A percentile compares a stretch with the other conserved stretches of the same genome.
These are phyloP conservation scores for Allium fistulosum DNA, from an alignment of 106 monocot species.

Conservation along the genomic window DNA sequence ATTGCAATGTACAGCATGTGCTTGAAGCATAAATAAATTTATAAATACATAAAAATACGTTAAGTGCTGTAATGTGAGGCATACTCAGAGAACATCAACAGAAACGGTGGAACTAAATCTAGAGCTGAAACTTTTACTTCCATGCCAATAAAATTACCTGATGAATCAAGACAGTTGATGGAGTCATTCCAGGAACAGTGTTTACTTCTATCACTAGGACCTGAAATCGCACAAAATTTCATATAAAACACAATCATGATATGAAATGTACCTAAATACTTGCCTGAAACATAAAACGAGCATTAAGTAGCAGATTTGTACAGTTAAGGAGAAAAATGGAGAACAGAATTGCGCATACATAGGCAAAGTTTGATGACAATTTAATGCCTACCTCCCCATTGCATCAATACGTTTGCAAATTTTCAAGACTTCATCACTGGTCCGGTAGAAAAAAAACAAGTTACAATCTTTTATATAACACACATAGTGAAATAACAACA, in stretches of 20 bases:
- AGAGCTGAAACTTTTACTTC: no score
- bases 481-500: neutral
- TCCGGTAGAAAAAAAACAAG: conserved; percentile 2
- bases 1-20: no score
- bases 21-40: neutral
- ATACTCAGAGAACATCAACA: no score
- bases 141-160: conserved; percentile 37
- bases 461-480: neutral
- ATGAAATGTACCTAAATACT: neutral
- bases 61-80: no score
- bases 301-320: neutral
- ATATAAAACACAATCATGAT: neutral
- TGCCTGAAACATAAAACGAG: neutral
- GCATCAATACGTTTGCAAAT: conserved; percentile 61
- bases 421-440: conserved; percentile 54
- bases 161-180: conserved; percentile 90
- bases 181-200: conserved; percentile 94
- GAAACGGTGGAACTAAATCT: no score
- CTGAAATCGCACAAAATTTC: conserved; percentile 15
- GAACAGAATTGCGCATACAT: neutral
- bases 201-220: conserved; percentile 88
- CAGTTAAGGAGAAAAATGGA: no score
- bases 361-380: neutral
- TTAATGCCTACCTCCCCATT: conserved; percentile 58
- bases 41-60: neutral